Conservation (phyloP, 164 flowering plant species). For the Litsea cubeba region DNA sequence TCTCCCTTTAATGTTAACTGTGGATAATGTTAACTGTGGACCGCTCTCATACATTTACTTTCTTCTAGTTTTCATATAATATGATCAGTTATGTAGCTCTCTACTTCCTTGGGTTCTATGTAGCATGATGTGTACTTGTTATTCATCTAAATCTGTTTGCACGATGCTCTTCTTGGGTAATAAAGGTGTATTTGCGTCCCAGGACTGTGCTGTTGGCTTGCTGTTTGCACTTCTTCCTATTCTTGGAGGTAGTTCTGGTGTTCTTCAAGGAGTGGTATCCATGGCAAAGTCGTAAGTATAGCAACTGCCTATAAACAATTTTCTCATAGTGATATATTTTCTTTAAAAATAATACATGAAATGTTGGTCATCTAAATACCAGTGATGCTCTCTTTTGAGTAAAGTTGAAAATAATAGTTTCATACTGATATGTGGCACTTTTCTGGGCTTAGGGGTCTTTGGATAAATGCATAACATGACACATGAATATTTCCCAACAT, state of each 20-base stretch:
- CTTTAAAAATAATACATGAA: neutral
- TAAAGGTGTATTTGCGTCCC: constrained; percentile 17
- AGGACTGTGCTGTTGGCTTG: constrained; percentile 99
- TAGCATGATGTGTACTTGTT: no score
- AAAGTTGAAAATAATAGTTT: neutral
- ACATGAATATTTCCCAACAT: no score
- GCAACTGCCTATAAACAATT: neutral
- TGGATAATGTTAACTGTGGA: neutral
- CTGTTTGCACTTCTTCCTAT: constrained; percentile 96
- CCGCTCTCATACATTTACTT: neutral
- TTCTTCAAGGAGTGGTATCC: constrained; percentile 88
- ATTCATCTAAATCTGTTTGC: neutral
- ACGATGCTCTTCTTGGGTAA: neutral
- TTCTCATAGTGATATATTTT: neutral
- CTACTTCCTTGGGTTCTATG: no score
- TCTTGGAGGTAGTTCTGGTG: constrained; percentile 89
- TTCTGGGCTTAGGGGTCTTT: neutral
- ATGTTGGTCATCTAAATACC: neutral
- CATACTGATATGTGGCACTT: neutral
- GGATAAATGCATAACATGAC: no score
- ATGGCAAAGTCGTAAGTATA: constrained; percentile 58
- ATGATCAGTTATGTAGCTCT: neutral
- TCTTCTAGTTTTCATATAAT: neutral
- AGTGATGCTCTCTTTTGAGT: neutral
- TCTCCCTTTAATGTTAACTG: neutral